Conservation (phyloP, 2,329 filamentous ascomycete species). For the Polytolypa hystricis region DNA sequence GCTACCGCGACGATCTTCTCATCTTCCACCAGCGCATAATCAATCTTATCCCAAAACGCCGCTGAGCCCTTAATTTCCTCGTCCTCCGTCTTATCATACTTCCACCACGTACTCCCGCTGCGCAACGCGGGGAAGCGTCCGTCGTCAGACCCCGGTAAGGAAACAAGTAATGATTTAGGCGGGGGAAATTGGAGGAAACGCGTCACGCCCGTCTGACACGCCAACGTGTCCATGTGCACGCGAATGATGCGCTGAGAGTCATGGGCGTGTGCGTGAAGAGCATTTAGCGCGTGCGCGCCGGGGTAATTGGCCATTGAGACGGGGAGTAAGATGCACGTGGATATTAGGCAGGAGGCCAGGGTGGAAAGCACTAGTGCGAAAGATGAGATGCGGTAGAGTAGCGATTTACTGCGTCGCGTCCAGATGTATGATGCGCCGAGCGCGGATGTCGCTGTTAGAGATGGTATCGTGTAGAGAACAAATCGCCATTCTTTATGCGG, state of each 20-base stretch:
- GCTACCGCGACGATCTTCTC: conserved; percentile 13
- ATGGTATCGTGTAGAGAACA: conserved; percentile 76
- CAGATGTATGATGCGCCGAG: conserved; percentile 62
- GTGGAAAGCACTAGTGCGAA: conserved; percentile 49
- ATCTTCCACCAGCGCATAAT: conserved; percentile 46
- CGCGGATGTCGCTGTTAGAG: conserved; percentile 66
- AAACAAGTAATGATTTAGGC: conserved; percentile 11
- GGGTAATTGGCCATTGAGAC: conserved; percentile 89
- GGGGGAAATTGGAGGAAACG: conserved; percentile 41
- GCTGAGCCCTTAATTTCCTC: conserved; percentile 36
- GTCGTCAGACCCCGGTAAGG: conserved; percentile 16
- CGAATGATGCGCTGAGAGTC: conserved; percentile 19
- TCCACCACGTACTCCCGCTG: conserved; percentile 30
- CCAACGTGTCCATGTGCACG: conserved; percentile 50
- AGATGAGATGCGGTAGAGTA: conserved; percentile 45
- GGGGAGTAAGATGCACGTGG: conserved; percentile 59
- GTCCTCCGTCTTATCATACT: conserved; percentile 52
- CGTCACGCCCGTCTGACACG: conserved; percentile 53
- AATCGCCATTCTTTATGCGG: conserved; percentile 97
- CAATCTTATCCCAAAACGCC: conserved; percentile 47
- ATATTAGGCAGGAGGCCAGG: conserved; percentile 47
- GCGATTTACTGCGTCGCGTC: conserved; percentile 51
- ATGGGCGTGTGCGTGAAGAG: conserved; percentile 26
- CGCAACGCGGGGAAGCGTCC: conserved; percentile 11
- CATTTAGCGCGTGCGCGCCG: conserved; percentile 63